Evolutionary conservation across 2,329 filamentous ascomycete species (phyloP), one percentile per base, ranked within the genome.

Genomic region (Pyricularia sp.): DNA sequence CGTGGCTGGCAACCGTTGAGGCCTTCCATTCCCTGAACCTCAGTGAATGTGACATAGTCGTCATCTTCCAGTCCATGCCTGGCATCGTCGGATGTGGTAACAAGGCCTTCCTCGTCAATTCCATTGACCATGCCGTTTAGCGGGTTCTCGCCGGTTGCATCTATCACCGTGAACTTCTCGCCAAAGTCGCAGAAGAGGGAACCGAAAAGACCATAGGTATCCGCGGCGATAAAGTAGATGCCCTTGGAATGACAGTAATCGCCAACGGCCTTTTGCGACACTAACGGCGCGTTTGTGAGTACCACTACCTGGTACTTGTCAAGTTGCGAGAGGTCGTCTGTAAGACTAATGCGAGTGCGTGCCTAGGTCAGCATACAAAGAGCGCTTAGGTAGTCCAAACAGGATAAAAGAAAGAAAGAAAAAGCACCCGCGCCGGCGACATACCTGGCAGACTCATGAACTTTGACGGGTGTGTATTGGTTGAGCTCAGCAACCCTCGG

Each of bases 141-240:
- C 5, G 91, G 89, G 67, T 90, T 90, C 78, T 99, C 94, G 70
- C 94, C 94, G 16, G 90, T 97, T 4, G 92, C 80, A 73, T 99
- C 94, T 68, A 91, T 88, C 65, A 94, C 86, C 5, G 90, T 91
- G 76, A 99, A 99, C 72, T 94, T 90, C 72, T 93, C 87, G 70
- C 94, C 94, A 73, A 99, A 99, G 73, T 99, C 94, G 72, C 93
- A 97, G 79, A 99, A 99, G 70, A 99, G 89, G 69, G 88, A 90
- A 63, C 94, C 94, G 73, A 99, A 99, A 35, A 99, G 83, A 69
- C 94, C 94, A 72, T 91, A 97, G 0, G 90, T 96, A 73, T 97
- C 93, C 7, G 91, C 86, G 65, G 91, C 85, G 62, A 96, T 87
- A 53, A 99, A 79, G 74, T 91, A 97, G 70, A 99, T 97, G 68